These are phyloP conservation scores for Aulographum hederae DNA, from an alignment of 2,329 filamentous ascomycete genomes.

Conservation along the genomic window DNA sequence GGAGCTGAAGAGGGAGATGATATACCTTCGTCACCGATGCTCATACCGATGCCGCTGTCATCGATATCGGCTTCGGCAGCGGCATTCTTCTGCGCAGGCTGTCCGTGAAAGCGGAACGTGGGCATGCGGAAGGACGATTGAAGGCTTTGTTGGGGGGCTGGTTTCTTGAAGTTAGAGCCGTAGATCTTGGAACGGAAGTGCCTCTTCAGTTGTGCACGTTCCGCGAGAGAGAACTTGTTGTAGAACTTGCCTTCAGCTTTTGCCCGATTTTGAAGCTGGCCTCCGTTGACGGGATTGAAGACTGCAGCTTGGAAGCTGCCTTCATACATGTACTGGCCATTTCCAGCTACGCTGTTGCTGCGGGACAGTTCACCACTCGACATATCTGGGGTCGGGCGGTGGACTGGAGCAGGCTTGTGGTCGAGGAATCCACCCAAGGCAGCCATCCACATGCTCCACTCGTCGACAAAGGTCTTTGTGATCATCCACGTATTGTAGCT, in stretches of 20 bases:
- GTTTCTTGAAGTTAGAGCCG: no score
- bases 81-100: not conserved
- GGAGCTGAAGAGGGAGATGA: no score
- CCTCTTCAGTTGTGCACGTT: not conserved
- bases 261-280: no score
- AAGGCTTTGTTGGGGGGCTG: not conserved
- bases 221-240: not conserved
- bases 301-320: no score
- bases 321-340: no score
- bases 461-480: constrained; percentile 86
- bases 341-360: no score
- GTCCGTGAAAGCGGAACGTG: not conserved
- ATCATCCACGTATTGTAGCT: constrained; percentile 91
- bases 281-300: no score
- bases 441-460: constrained; percentile 80
- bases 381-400: constrained; percentile 11
- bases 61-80: constrained; percentile 4
- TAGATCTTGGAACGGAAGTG: no score
- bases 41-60: constrained; percentile 7
- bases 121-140: not conserved
- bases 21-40: constrained; percentile 6
- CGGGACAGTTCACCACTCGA: no score
- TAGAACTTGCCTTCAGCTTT: not conserved
- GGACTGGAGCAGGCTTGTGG: constrained; percentile 17
- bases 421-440: constrained; percentile 79